These are phyloP conservation scores for Cercophora samala DNA, from an alignment of 495 filamentous ascomycete genomes.

Conservation along the genomic window DNA sequence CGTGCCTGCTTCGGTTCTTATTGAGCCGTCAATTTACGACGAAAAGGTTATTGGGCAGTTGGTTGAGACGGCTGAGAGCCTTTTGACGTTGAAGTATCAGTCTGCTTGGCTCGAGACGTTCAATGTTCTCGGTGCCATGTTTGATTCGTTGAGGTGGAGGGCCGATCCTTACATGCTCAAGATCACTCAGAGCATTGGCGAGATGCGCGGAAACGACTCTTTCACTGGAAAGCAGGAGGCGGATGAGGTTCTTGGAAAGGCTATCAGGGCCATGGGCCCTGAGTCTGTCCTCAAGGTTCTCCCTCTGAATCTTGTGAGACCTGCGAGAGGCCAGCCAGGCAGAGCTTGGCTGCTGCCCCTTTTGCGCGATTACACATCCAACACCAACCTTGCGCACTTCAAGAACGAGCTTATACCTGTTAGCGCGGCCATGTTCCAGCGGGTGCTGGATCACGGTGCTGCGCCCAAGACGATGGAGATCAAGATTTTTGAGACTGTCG, in stretches of 20 bases:
- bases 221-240: slow-evolving; percentile 95
- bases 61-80: slow-evolving; percentile 59
- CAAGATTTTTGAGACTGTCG: slow-evolving; percentile 95
- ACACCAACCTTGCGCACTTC: slow-evolving; percentile 84
- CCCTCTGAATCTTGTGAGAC: slow-evolving; percentile 77
- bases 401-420: slow-evolving; percentile 78
- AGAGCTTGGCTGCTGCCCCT: slow-evolving; percentile 93
- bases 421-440: slow-evolving; percentile 86
- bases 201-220: slow-evolving; percentile 81
- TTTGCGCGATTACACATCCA: slow-evolving; percentile 76
- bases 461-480: slow-evolving; percentile 86
- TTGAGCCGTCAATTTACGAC: slow-evolving; percentile 84
- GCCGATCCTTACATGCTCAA: slow-evolving; percentile 70
- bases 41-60: slow-evolving; percentile 79
- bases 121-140: slow-evolving; percentile 80
- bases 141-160: slow-evolving; percentile 82
- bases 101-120: slow-evolving; percentile 94
- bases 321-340: slow-evolving; percentile 70
- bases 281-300: slow-evolving; percentile 73
- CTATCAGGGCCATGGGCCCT: slow-evolving; percentile 84
- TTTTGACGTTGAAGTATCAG: slow-evolving; percentile 87
- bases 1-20: slow-evolving; percentile 70
- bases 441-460: slow-evolving; percentile 71
- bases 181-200: slow-evolving; percentile 73
- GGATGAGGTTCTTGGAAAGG: slow-evolving; percentile 80